Base-by-base conservation (phyloP, 75 land plant species). In the Pinus albicaulis region DNA sequence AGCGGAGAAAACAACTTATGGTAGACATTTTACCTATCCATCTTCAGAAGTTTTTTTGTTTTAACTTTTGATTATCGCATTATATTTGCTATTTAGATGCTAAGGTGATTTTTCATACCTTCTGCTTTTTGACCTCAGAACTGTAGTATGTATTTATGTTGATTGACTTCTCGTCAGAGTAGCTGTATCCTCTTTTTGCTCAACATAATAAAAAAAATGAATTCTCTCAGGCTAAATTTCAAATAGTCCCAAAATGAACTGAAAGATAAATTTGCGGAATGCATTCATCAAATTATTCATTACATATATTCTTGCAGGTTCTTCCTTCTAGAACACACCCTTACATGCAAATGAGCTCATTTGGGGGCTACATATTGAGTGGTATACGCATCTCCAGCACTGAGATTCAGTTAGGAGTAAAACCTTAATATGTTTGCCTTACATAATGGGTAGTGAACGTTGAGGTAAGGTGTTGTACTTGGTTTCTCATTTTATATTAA, bases 241-340 rank as follows among this genome's bases (percentile, higher is more conserved):
- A 64, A 31, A 7, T 64, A 31, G 13, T 64, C 41, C n/a, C 17
- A 7, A 34, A 48, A 48, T 17, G 68, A 34, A 13, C 41, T 31
- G 17, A 5, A 6, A 64, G 16, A 34, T 25, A 28, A 34, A 6
- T 31, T 64, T 31, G 41, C 12, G 53, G 1, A 48, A 20, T 25
- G 55, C 36, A 59, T 75, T 25, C 48, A 44, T 48, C 57, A 23
- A 56, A 77, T 5, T 66, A 14, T n/a, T 75, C 6, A 41, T 19
- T 48, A 11, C 11, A 31, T 31, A 48, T 48, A 11, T 34, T 71
- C 16, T 23, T 77, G 78, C 90, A 95, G 98, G 99, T 96, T 74
- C 90, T 96, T 59, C 98, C 95, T 34, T 88, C 93, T 31, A 83
- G 99, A 66, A 96, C 99, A 26, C 99, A 93, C 79, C 99, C 99